A percentile compares a stretch with the other conserved stretches of the same genome.
Evolutionary conservation across 805 yeast genomes (phyloP).

Genomic region (Danielia oregonensis): DNA sequence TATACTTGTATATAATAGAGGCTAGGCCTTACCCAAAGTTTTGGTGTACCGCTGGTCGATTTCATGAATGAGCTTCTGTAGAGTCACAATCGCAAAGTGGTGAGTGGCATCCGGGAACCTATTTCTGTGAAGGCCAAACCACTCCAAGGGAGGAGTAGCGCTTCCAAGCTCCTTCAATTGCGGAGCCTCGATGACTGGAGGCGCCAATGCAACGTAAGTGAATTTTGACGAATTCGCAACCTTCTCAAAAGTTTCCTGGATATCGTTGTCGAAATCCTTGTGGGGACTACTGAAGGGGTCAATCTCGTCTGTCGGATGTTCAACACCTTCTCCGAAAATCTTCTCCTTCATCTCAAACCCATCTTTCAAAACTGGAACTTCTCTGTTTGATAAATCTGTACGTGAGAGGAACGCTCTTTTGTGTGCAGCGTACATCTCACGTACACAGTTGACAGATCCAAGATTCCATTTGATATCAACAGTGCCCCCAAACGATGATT

Average conservation of each 20-base stretch:
- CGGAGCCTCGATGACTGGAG: constrained; percentile 85
- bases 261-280: constrained; percentile 31
- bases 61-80: constrained; percentile 71
- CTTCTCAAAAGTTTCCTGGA: constrained; percentile 34
- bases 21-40: constrained; percentile 42
- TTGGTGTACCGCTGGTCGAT: constrained; percentile 55
- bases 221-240: constrained; percentile 41
- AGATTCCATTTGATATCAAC: constrained; percentile 93
- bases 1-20: not conserved
- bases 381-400: constrained; percentile 29
- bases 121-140: constrained; percentile 93
- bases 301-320: not conserved
- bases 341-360: constrained; percentile 9
- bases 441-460: constrained; percentile 83
- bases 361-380: constrained; percentile 33
- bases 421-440: constrained; percentile 91
- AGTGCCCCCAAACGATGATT: constrained; percentile 79
- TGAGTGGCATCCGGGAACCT: constrained; percentile 85
- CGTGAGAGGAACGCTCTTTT: constrained; percentile 68
- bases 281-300: constrained; percentile 2
- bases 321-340: constrained; percentile 2
- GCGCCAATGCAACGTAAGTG: constrained; percentile 59
- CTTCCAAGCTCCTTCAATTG: constrained; percentile 87
- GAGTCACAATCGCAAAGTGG: constrained; percentile 65
- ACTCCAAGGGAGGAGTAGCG: constrained; percentile 97